Evolutionary conservation across 2,329 filamentous ascomycete species (phyloP).

Genomic region (Curvularia eragrostidis): DNA sequence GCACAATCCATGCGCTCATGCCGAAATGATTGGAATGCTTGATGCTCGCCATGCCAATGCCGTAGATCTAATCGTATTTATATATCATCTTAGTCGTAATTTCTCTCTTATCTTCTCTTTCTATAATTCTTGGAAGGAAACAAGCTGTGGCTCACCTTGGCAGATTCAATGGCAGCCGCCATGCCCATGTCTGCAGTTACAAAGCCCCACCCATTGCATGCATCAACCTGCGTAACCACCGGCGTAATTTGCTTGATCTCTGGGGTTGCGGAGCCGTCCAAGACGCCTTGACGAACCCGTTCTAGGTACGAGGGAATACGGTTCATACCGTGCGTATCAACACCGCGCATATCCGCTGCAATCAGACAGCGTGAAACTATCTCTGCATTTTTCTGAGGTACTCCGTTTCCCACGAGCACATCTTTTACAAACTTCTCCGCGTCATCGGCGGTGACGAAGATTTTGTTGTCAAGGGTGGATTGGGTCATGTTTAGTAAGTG

Average conservation of each 20-base stretch:
- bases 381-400: conserved; percentile 63
- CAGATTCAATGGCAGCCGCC: conserved; percentile 70
- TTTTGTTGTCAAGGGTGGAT: background rate
- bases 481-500: conserved; percentile 1
- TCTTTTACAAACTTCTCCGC: conserved; percentile 56
- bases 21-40: conserved; percentile 84
- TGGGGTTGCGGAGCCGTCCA: conserved; percentile 67
- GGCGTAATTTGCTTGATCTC: conserved; percentile 69
- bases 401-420: conserved; percentile 67
- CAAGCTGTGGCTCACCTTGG: conserved; percentile 46
- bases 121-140: background rate
- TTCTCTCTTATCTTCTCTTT: background rate
- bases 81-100: background rate
- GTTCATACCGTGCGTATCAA: conserved; percentile 83
- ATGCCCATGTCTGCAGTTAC: conserved; percentile 72
- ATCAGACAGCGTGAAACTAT: conserved; percentile 72
- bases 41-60: conserved; percentile 78
- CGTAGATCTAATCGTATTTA: conserved; percentile 53
- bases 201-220: conserved; percentile 77
- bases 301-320: conserved; percentile 79
- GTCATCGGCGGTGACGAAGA: conserved; percentile 21
- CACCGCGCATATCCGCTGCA: conserved; percentile 76
- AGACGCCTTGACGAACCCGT: conserved; percentile 72
- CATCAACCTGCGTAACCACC: conserved; percentile 71
- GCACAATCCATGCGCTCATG: conserved; percentile 81